Percentiles rank a stretch among this genome's conserved stretches.
These are phyloP conservation scores for Knoxia roxburghii DNA, from an alignment of 257 asterid species.

Conservation along the genomic window DNA sequence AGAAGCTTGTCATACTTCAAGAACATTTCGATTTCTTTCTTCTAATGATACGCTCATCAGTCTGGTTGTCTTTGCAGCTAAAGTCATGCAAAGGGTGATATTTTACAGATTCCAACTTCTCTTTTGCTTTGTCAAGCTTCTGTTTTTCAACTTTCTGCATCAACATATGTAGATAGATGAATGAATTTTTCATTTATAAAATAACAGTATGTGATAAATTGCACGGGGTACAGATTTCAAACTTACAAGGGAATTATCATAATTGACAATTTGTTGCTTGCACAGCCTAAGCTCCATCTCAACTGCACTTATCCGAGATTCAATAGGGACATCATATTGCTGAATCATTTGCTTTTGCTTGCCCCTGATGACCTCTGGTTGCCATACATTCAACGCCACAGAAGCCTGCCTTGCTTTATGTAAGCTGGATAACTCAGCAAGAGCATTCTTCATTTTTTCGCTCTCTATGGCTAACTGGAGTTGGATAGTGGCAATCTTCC, in stretches of 20 bases:
- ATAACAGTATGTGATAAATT: background rate
- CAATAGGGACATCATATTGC: constrained; percentile 62
- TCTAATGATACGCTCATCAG: constrained; percentile 26
- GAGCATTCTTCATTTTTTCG: constrained; percentile 41
- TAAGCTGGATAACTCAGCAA: constrained; percentile 49
- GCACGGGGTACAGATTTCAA: background rate
- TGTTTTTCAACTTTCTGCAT: constrained; percentile 52
- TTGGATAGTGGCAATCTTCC: constrained; percentile 50
- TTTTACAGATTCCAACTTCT: constrained; percentile 53
- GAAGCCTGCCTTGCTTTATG: constrained; percentile 65
- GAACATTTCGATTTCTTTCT: constrained; percentile 43
- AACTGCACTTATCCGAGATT: constrained; percentile 51
- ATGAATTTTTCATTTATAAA: background rate
- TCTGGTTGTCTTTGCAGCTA: constrained; percentile 17
- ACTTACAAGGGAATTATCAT: constrained; percentile 64
- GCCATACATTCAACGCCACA: constrained; percentile 84
- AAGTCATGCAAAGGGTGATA: constrained; percentile 69
- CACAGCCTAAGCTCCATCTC: constrained; percentile 91
- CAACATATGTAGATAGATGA: constrained; percentile 17
- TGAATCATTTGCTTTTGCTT: constrained; percentile 62
- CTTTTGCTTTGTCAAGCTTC: constrained; percentile 52
- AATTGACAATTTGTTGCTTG: constrained; percentile 64
- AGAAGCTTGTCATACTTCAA: constrained; percentile 16
- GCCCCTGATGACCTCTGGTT: constrained; percentile 75
- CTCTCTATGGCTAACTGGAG: constrained; percentile 41